Evolutionary conservation across 192 early-diverging fungal species (phyloP), one percentile per base, ranked within the genome.

Genomic region (Coemansia sp.): DNA sequence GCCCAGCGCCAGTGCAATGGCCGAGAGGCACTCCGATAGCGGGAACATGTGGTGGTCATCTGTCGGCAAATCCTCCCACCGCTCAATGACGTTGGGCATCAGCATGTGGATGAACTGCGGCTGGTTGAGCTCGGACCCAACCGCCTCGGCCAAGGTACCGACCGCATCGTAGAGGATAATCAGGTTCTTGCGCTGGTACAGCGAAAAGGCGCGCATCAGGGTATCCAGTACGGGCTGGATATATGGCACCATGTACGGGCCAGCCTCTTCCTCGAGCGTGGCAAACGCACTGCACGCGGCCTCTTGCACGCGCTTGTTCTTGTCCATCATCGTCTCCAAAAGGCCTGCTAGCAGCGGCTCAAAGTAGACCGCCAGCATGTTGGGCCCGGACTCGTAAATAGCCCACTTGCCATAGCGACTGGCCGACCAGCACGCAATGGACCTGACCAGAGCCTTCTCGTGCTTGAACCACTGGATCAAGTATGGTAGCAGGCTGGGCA

Each of bases 371-470:
- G 86, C 81, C 29, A 84, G 58, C 62, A 82, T 82, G 68, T 86
- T 88, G 15, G 84, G 61, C 68, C 84, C 86, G 43, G 80, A 72
- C 22, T 84, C 80, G 70, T 84, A 78, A 60, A 86, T 73, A 55
- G 87, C 86, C 95, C 95, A 98, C 52, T 86, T 85, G 30, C 90
- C 86, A 74, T 97, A 99, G 58, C 98, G 90, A 55, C 95, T 92
- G 52, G 98, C 83, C 34, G 98, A 95, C 98, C 98, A 99, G 84
- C 98, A 99, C 9, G 98, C 92, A 74, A 99, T 99, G 22, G 95
- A 93, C 52, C 96, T 90, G 37, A 99, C 93, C 63, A 98, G 86
- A 7, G 96, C 90, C 84, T 92, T 93, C 47, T 86, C 78, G 76
- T 98, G 90, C 44, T 87, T 86, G 65, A 98, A 83, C 69, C 88